Evolutionary conservation across 768 basidiomycete genomes (phyloP), one percentile per base, ranked within the genome.

Genomic region (Podaxis sp.): DNA sequence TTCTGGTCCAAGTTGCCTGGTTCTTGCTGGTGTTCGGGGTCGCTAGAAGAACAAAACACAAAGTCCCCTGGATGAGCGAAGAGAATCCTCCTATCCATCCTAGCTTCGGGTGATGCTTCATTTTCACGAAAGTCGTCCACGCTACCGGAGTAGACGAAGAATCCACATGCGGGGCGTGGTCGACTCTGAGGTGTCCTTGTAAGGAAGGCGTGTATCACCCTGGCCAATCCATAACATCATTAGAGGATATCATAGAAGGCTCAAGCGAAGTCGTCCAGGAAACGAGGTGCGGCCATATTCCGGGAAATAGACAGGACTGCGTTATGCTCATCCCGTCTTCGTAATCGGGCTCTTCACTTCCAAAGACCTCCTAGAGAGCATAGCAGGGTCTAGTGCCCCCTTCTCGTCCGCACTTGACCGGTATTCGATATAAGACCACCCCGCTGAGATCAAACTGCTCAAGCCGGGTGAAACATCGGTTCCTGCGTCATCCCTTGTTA

Each of bases 271-370:
- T 32, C 72, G 60, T 50, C 72, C 71, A 16, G 66, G 63, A 48
- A 73, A 72, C 0, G 73, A 74, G 5, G 73, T 74, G 54, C 73
- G 72, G 1, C 72, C 69, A 61, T 72, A 73, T 10, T 67, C 63
- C 38, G 73, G 73, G 48, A 72, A n/a, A n/a, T n/a, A n/a, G n/a
- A n/a, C n/a, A n/a, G n/a, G n/a, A 59, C 9, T 69, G 64, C 37
- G 71, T 68, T 13, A 72, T 61, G n/a, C 62, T 54, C 70, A 73
- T 73, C 3, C 73, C 68, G 21, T 48, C 51, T 50, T 68, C 66
- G 16, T 50, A 50, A 1, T 65, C 48, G 51, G 67, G 65, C 21
- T 63, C 48, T 4, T 61, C 59, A 46, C 73, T 70, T 27, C 73
- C 73, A 42, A 74, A 73, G 27, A 73, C 67, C 18, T 65, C 57